These are phyloP conservation scores for Candolleomyces aberdarensis DNA, from an alignment of 768 basidiomycete species.

Conservation along the genomic window DNA sequence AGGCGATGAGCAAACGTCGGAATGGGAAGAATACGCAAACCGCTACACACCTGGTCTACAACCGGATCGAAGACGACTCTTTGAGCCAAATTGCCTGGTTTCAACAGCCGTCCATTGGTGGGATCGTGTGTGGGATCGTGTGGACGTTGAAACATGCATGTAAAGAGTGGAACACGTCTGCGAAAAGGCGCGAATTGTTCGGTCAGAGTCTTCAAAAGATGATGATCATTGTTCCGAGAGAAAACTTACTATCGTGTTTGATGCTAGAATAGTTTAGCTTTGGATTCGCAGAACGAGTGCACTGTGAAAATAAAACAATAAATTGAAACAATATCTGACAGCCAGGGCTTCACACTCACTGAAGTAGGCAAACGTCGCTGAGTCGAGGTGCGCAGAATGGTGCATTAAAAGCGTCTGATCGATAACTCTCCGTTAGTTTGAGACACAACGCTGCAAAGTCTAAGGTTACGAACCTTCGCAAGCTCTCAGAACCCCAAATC, in stretches of 20 bases:
- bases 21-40: no score
- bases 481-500: no score
- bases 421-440: background rate
- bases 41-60: no score
- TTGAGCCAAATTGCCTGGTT: constrained; percentile 79
- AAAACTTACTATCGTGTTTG: constrained; percentile 59
- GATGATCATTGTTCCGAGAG: no score
- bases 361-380: constrained; percentile 80
- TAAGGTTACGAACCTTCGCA: no score
- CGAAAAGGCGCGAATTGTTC: no score
- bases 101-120: constrained; percentile 78
- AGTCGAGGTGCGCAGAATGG: constrained; percentile 82
- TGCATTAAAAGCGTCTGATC: constrained; percentile 56
- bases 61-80: no score
- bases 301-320: constrained; percentile 29
- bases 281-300: constrained; percentile 86
- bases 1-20: no score
- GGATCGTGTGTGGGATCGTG: constrained; percentile 79
- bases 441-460: no score
- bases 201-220: no score
- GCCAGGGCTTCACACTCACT: constrained; percentile 31
- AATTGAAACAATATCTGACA: background rate
- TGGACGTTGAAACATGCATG: constrained; percentile 84
- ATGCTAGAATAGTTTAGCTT: constrained; percentile 65
- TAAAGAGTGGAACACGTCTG: constrained; percentile 88